Conservation (phyloP, 345 rosid genomes). For the Moricandia moricandioides region DNA sequence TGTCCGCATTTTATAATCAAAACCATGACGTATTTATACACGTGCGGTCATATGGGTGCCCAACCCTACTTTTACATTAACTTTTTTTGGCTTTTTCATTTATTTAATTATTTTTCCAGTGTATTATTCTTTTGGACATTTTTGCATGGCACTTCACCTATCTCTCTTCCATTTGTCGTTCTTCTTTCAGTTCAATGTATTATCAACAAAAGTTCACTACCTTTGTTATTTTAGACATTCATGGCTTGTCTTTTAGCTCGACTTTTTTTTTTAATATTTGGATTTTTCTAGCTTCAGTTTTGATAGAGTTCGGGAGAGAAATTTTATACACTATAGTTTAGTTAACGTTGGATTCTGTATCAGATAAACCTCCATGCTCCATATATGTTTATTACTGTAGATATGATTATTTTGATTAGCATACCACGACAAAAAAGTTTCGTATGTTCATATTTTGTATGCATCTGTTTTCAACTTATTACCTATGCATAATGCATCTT, state of each 20-base stretch:
- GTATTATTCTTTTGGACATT: slow-evolving; percentile 22
- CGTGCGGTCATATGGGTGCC: slow-evolving; percentile 22
- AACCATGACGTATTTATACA: background rate
- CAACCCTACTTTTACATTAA: slow-evolving; percentile 1
- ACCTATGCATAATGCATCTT: slow-evolving; percentile 2
- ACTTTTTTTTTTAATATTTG: background rate
- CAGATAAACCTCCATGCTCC: slow-evolving; percentile 23
- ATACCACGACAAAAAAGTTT: background rate
- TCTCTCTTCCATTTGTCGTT: slow-evolving; percentile 39
- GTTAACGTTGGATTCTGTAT: slow-evolving; percentile 29
- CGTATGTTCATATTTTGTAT: slow-evolving; percentile 2
- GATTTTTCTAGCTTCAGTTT: background rate
- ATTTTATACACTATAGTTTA: slow-evolving; percentile 14
- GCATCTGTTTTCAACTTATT: slow-evolving; percentile 2
- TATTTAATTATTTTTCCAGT: background rate
- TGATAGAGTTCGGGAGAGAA: slow-evolving; percentile 17
- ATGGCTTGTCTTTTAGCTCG: slow-evolving; percentile 13
- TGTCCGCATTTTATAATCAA: background rate
- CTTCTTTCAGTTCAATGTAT: slow-evolving; percentile 36
- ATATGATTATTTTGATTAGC: background rate
- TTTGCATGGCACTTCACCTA: slow-evolving; percentile 39
- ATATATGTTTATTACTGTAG: background rate
- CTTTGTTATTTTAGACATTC: slow-evolving; percentile 7
- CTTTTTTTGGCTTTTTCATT: slow-evolving; percentile 3
- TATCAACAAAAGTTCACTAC: slow-evolving; percentile 11